Evolutionary conservation across 306 rosid species (phyloP).

Genomic region (Begonia fuchsioides): DNA sequence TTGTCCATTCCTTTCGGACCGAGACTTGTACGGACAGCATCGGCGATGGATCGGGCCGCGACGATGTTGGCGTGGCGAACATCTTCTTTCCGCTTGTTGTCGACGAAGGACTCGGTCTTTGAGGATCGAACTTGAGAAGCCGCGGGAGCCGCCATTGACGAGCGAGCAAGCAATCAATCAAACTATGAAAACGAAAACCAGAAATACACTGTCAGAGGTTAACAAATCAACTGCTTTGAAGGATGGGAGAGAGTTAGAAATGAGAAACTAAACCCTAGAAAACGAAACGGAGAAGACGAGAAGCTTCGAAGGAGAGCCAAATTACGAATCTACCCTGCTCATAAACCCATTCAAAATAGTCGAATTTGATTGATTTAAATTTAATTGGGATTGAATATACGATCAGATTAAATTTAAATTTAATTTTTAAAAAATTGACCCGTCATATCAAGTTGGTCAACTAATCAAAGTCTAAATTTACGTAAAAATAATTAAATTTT

Average conservation of each 20-base stretch:
- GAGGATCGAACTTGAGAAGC: constrained; percentile 42
- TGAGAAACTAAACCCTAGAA: constrained; percentile 10
- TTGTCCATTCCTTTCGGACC: constrained; percentile 96
- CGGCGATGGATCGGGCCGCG: constrained; percentile 63
- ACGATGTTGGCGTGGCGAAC: constrained; percentile 75
- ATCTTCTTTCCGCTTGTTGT: constrained; percentile 98
- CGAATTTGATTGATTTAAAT: too few relatives aligned
- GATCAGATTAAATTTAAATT: too few relatives aligned
- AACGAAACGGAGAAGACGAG: background rate
- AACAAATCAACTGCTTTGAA: too few relatives aligned
- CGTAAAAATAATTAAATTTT: too few relatives aligned
- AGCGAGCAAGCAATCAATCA: constrained; percentile 1
- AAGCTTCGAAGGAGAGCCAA: background rate
- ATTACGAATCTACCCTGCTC: background rate
- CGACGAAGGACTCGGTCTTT: constrained; percentile 78
- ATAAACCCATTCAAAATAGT: too few relatives aligned
- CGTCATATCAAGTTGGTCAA: too few relatives aligned
- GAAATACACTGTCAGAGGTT: background rate
- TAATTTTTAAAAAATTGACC: too few relatives aligned
- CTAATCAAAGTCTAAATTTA: too few relatives aligned
- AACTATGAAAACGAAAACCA: background rate
- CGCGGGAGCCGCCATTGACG: constrained; percentile 48
- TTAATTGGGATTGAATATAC: too few relatives aligned
- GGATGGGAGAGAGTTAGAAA: too few relatives aligned
- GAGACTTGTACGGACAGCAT: constrained; percentile 69